Evolutionary conservation across 805 yeast species (phyloP).

Genomic region (Grigorovia humatica): DNA sequence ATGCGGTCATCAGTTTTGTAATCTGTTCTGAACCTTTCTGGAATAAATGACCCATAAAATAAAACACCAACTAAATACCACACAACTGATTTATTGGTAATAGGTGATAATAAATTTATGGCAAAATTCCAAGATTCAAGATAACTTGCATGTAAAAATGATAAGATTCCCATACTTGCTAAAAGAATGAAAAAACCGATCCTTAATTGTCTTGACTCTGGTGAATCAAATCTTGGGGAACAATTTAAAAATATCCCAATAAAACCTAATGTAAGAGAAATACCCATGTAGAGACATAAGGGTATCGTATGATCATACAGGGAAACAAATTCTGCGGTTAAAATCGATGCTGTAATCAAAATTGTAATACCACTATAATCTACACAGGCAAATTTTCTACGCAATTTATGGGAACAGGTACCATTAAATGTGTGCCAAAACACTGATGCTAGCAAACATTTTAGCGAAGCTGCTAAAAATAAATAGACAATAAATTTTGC

Average conservation of each 20-base stretch:
- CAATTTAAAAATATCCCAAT: slow-evolving; percentile 75
- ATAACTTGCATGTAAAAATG: slow-evolving; percentile 44
- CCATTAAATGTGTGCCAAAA: slow-evolving; percentile 89
- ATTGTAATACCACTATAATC: slow-evolving; percentile 93
- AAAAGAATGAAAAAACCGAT: slow-evolving; percentile 72
- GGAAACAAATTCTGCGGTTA: slow-evolving; percentile 76
- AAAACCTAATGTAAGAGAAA: slow-evolving; percentile 57
- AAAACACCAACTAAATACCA: slow-evolving; percentile 78
- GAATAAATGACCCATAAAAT: slow-evolving; percentile 78
- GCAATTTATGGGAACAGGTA: slow-evolving; percentile 49
- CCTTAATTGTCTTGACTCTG: slow-evolving; percentile 71
- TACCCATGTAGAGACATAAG: slow-evolving; percentile 37
- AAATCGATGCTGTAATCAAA: slow-evolving; percentile 77
- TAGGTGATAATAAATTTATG: slow-evolving; percentile 50
- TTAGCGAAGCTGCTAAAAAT: slow-evolving; percentile 61
- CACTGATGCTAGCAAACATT: slow-evolving; percentile 69
- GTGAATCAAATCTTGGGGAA: slow-evolving; percentile 85
- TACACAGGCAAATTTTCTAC: slow-evolving; percentile 79
- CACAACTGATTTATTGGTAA: slow-evolving; percentile 50
- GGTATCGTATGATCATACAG: slow-evolving; percentile 33
- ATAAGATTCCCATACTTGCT: slow-evolving; percentile 62
- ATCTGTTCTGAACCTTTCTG: slow-evolving; percentile 80
- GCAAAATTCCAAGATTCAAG: slow-evolving; percentile 49
- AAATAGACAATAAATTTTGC: slow-evolving; percentile 39
- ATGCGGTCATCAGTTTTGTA: slow-evolving; percentile 40